Conservation (phyloP, 2,329 filamentous ascomycete genomes). For the Cryphonectria naterciae region DNA sequence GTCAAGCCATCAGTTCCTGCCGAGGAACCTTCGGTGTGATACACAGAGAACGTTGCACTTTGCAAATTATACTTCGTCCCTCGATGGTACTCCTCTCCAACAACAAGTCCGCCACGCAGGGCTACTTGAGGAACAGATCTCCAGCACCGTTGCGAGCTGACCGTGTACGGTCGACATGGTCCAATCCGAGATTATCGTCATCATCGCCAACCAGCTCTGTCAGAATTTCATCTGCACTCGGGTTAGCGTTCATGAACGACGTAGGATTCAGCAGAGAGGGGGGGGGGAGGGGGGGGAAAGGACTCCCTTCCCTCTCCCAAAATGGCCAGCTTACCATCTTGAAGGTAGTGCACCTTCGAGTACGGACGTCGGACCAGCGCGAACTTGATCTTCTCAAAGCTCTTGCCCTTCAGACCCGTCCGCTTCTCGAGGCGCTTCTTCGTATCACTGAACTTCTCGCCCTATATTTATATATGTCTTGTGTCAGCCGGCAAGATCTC, state of each 20-base stretch:
- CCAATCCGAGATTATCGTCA: conserved; percentile 67
- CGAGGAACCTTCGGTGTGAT: neutral
- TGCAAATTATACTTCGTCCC: neutral
- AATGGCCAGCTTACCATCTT: conserved; percentile 71
- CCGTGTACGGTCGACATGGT: conserved; percentile 67
- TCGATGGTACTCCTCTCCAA: neutral
- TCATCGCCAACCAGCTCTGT: conserved; percentile 56
- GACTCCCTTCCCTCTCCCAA: too few species aligned
- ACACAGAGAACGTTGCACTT: neutral
- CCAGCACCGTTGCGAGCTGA: conserved; percentile 62
- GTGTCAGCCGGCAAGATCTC: conserved; percentile 1
- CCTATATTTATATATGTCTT: conserved; percentile 48
- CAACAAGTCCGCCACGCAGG: neutral
- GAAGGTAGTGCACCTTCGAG: conserved; percentile 79
- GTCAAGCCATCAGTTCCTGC: neutral
- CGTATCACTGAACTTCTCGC: conserved; percentile 85
- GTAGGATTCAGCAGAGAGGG: neutral
- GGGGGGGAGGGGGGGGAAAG: too few species aligned
- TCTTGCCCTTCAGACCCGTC: conserved; percentile 95
- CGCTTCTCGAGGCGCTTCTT: conserved; percentile 93
- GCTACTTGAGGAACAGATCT: conserved; percentile 63
- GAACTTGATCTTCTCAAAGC: conserved; percentile 98
- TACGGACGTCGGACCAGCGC: conserved; percentile 76
- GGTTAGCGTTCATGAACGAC: conserved; percentile 32
- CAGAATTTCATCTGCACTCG: conserved; percentile 58